A percentile compares a stretch with the other conserved stretches of the same genome.
Conservation (phyloP, 176 grass and related monocot species). For the Juncus effusus region DNA sequence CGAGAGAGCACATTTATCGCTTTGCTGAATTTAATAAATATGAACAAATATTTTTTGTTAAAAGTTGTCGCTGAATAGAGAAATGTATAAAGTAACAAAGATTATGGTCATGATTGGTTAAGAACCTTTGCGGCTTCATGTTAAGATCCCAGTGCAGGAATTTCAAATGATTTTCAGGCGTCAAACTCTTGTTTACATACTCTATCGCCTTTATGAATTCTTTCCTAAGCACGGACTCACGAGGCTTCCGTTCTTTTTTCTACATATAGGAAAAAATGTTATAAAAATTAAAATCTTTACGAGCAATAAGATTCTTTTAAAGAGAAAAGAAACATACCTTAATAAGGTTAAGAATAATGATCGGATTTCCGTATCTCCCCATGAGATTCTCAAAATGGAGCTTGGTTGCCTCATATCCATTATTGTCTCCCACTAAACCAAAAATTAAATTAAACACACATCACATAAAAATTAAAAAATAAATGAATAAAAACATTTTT, state of each 20-base stretch:
- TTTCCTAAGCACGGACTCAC: constrained; percentile 75
- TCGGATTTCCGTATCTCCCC: constrained; percentile 75
- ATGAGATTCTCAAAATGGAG: constrained; percentile 93
- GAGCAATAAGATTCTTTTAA: constrained; percentile 9
- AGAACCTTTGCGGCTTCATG: constrained; percentile 69
- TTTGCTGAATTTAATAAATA: constrained; percentile 35
- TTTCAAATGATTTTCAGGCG: constrained; percentile 55
- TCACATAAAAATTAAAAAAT: background rate
- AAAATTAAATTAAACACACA: constrained; percentile 7
- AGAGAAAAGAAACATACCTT: constrained; percentile 50
- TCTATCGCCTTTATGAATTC: constrained; percentile 78
- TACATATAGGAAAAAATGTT: constrained; percentile 28
- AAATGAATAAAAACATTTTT: background rate
- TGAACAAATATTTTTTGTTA: background rate
- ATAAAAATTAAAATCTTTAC: constrained; percentile 15
- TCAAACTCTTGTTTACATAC: constrained; percentile 52
- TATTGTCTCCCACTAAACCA: constrained; percentile 62
- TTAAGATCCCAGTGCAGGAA: constrained; percentile 98
- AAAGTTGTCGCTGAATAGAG: too few species aligned
- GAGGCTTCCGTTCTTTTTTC: constrained; percentile 64
- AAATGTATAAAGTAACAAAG: background rate
- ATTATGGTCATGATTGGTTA: constrained; percentile 30
- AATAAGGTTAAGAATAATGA: constrained; percentile 95
- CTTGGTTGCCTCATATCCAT: constrained; percentile 69
- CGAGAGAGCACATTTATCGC: constrained; percentile 70